These are phyloP conservation scores for Boletellus deceptivus DNA, from an alignment of 1,284 basidiomycete species.

Conservation along the genomic window DNA sequence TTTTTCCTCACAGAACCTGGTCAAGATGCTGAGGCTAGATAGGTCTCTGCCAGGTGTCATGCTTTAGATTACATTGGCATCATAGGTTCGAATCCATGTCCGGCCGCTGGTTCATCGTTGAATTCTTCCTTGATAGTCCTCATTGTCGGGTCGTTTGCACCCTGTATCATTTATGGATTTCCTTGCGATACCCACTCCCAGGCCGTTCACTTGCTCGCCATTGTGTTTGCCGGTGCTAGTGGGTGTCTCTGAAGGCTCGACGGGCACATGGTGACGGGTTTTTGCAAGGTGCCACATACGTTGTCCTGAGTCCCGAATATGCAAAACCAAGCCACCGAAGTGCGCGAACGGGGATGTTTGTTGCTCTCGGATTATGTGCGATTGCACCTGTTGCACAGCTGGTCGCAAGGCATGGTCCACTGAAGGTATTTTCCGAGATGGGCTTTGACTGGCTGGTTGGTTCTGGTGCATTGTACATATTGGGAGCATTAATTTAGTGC, in stretches of 20 bases:
- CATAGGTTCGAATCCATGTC: constrained; percentile 39
- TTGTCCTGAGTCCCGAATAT: constrained; percentile 81
- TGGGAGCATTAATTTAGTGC: constrained; percentile 80
- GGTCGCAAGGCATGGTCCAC: constrained; percentile 55
- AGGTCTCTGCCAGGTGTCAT: constrained; percentile 55
- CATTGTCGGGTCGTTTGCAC: constrained; percentile 82
- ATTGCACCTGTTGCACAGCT: constrained; percentile 73
- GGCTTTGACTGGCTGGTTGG: constrained; percentile 67
- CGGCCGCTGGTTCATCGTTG: background rate
- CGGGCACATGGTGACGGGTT: constrained; percentile 1
- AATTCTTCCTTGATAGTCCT: constrained; percentile 36
- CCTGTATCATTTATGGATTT: constrained; percentile 72
- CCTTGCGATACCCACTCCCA: constrained; percentile 59
- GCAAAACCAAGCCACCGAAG: constrained; percentile 73
- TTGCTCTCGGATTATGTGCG: constrained; percentile 75
- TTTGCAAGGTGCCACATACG: constrained; percentile 60
- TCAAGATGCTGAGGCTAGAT: constrained; percentile 1
- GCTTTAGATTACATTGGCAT: constrained; percentile 75
- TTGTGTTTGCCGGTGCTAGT: constrained; percentile 63
- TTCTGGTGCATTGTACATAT: constrained; percentile 72
- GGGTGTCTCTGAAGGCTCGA: constrained; percentile 28
- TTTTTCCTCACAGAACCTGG: constrained; percentile 5
- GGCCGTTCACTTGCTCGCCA: constrained; percentile 50
- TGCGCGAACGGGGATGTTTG: constrained; percentile 78
- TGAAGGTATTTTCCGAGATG: constrained; percentile 57